Evolutionary conservation across 164 flowering plant species (phyloP).

Genomic region (Piper betle): DNA sequence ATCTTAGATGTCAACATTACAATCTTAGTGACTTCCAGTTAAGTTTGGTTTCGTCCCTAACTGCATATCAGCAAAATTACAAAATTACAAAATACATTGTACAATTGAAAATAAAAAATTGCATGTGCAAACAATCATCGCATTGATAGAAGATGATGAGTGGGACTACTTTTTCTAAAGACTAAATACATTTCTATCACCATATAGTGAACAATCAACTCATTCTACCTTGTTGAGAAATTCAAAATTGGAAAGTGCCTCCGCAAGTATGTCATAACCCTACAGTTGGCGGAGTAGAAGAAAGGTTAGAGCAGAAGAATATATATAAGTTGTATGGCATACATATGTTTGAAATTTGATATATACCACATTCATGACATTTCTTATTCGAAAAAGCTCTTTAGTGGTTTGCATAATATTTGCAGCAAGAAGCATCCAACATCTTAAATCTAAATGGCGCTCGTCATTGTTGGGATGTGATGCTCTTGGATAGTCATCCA

Average conservation of each 20-base stretch:
- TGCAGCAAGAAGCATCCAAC: slow-evolving; percentile 98
- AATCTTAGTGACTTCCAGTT: too few relatives aligned
- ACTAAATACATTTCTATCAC: too few relatives aligned
- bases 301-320: background rate
- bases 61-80: too few relatives aligned
- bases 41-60: too few relatives aligned
- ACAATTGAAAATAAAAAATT: too few relatives aligned
- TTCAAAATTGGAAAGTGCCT: slow-evolving; percentile 63
- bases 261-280: slow-evolving; percentile 50
- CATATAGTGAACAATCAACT: background rate
- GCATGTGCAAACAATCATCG: background rate
- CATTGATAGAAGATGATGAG: too few relatives aligned
- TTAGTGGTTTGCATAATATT: slow-evolving; percentile 68
- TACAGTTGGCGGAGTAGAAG: slow-evolving; percentile 18
- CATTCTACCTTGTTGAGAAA: slow-evolving; percentile 55
- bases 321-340: background rate
- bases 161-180: background rate
- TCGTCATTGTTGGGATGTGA: slow-evolving; percentile 92
- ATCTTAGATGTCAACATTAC: too few relatives aligned
- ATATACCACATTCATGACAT: slow-evolving; percentile 37
- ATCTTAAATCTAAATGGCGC: slow-evolving; percentile 92
- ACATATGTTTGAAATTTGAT: background rate
- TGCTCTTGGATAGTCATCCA: slow-evolving; percentile 97
- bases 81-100: too few relatives aligned
- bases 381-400: slow-evolving; percentile 29